These are phyloP conservation scores for Lachnellula occidentalis DNA, from an alignment of 2,329 filamentous ascomycete species.

Conservation along the genomic window DNA sequence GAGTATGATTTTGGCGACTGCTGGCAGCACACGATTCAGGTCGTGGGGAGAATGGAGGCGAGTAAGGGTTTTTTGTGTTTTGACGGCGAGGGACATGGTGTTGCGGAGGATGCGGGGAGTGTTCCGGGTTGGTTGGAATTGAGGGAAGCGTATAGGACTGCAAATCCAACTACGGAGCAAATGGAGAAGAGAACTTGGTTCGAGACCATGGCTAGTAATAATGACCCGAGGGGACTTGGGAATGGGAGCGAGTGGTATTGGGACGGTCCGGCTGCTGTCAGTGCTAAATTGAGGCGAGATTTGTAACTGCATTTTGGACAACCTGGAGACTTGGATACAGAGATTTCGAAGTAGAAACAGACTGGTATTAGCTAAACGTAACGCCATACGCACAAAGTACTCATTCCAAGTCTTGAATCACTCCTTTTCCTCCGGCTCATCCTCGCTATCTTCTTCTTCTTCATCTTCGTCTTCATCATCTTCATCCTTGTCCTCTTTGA, in stretches of 20 bases:
- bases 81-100: conserved; percentile 25
- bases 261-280: conserved; percentile 10
- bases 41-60: conserved; percentile 15
- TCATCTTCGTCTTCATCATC: conserved; percentile 28
- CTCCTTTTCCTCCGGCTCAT: conserved; percentile 30
- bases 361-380: neutral
- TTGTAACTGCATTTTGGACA: neutral
- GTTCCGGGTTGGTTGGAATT: conserved; percentile 28
- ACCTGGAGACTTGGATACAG: neutral
- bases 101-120: conserved; percentile 30
- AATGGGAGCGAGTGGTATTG: conserved; percentile 19
- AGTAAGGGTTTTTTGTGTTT: conserved; percentile 21
- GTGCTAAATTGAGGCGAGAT: neutral
- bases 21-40: conserved; percentile 24
- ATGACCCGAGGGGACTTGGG: conserved; percentile 21
- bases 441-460: conserved; percentile 32
- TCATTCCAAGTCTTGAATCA: neutral
- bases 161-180: conserved; percentile 21
- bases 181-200: conserved; percentile 26
- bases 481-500: conserved; percentile 20
- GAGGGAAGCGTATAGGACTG: conserved; percentile 28
- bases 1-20: conserved; percentile 26
- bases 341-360: neutral
- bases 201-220: conserved; percentile 23
- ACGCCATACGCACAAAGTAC: neutral